Evolutionary conservation across 371 early-diverging fungal genomes (phyloP).

Genomic region (Lichtheimia ornata): DNA sequence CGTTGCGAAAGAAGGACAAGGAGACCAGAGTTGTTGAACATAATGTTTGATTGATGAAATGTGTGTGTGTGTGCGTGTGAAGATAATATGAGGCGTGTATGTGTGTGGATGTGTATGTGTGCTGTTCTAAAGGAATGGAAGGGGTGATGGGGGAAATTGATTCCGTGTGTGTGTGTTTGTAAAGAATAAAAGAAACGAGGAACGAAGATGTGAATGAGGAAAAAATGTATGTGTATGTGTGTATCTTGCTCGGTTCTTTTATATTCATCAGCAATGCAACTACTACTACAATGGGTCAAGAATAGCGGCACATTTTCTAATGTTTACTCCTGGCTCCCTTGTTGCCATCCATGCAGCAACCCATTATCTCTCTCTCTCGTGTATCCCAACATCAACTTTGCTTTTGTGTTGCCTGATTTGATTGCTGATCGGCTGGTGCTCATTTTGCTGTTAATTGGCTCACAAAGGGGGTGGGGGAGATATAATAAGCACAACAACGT

Average conservation of each 20-base stretch:
- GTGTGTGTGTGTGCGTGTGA: neutral
- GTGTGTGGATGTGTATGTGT: too few relatives aligned
- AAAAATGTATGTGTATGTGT: neutral
- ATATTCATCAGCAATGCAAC: too few relatives aligned
- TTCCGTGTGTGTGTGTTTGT: neutral
- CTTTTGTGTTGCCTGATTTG: slow-evolving; percentile 5
- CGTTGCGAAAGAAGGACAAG: slow-evolving; percentile 10
- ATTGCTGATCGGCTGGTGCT: neutral
- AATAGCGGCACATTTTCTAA: too few relatives aligned
- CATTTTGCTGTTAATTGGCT: too few relatives aligned
- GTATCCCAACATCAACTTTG: neutral
- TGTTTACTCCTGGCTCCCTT: too few relatives aligned
- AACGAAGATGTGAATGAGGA: neutral
- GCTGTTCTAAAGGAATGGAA: slow-evolving; percentile 11
- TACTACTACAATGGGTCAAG: too few relatives aligned
- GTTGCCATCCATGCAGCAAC: too few relatives aligned
- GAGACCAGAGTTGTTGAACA: slow-evolving; percentile 9
- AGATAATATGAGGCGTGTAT: too few relatives aligned
- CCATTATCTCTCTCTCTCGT: too few relatives aligned
- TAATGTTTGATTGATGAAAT: neutral
- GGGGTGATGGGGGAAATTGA: neutral
- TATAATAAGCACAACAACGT: too few relatives aligned
- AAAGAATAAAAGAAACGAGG: neutral
- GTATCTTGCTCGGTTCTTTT: too few relatives aligned
- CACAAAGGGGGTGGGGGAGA: too few relatives aligned